Conservation (phyloP, 2,329 filamentous ascomycete genomes). For the Sarocladium oryzae region DNA sequence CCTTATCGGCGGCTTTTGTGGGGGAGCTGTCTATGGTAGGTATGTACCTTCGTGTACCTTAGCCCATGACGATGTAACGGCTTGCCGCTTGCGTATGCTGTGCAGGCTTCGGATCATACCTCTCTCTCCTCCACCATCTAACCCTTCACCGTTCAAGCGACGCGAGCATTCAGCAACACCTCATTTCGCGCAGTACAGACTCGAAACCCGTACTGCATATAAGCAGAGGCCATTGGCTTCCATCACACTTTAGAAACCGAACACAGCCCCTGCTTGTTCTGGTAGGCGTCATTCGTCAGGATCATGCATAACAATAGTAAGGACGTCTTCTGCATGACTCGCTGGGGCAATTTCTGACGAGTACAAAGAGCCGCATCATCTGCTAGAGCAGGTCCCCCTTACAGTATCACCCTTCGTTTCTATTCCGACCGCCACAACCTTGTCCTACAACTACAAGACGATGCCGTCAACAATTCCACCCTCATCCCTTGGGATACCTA, state of each 20-base stretch:
- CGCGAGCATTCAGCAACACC: neutral
- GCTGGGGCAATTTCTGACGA: neutral
- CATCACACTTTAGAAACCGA: too few species aligned
- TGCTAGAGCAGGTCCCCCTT: slow-evolving; percentile 86
- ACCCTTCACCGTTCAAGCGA: neutral
- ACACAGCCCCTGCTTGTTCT: too few species aligned
- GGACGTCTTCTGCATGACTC: neutral
- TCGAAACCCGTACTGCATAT: too few species aligned
- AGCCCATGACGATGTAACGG: neutral
- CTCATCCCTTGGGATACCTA: slow-evolving; percentile 28
- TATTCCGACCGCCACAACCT: slow-evolving; percentile 80
- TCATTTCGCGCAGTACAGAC: too few species aligned
- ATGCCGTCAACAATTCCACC: slow-evolving; percentile 78
- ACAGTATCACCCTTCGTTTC: slow-evolving; percentile 92
- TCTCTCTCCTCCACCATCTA: neutral
- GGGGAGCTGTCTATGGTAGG: neutral
- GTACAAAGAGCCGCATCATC: slow-evolving; percentile 64
- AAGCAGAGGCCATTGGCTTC: too few species aligned
- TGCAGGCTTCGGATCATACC: too few species aligned
- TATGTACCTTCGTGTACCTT: too few species aligned
- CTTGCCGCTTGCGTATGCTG: neutral
- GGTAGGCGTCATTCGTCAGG: too few species aligned
- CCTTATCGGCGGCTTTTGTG: slow-evolving; percentile 14
- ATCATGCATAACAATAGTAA: slow-evolving; percentile 19
- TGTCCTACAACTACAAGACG: slow-evolving; percentile 91